Percentiles rank a stretch among this genome's conserved stretches.
Evolutionary conservation across 805 yeast genomes (phyloP).

Genomic region (Wickerhamiella qilinensis): DNA sequence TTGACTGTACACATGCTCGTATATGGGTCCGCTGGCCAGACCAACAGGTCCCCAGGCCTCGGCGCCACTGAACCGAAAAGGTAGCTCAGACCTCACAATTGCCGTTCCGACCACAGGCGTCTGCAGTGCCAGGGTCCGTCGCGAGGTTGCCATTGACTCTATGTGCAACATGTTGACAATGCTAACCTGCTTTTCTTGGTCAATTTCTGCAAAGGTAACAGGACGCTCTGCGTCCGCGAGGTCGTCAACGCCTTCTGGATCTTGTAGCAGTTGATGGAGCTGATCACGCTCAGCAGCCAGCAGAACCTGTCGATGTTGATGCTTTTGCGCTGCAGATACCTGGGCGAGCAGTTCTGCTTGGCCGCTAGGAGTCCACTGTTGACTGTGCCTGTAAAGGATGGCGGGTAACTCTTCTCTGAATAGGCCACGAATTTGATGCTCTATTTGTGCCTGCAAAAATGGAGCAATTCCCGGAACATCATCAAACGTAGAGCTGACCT

Average conservation of each 20-base stretch:
- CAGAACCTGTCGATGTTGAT: conserved; percentile 2
- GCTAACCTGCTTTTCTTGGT: conserved; percentile 44
- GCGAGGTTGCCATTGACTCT: conserved; percentile 49
- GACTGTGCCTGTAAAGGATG: conserved; percentile 57
- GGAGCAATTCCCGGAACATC: conserved; percentile 70
- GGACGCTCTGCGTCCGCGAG: conserved; percentile 13
- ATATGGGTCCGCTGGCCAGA: conserved; percentile 12
- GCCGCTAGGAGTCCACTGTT: conserved; percentile 39
- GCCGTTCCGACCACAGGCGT: conserved; percentile 43
- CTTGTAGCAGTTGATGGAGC: conserved; percentile 13
- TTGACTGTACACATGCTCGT: conserved; percentile 13
- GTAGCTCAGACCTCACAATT: conserved; percentile 38
- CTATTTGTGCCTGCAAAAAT: conserved; percentile 69
- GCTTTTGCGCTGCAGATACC: conserved; percentile 3
- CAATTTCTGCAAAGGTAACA: conserved; percentile 33
- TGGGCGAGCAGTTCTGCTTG: conserved; percentile 6
- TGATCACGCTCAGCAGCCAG: conserved; percentile 8
- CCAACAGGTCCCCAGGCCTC: conserved; percentile 17
- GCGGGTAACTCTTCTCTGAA: conserved; percentile 77
- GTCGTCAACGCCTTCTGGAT: not conserved
- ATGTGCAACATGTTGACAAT: conserved; percentile 54
- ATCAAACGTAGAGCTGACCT: conserved; percentile 77
- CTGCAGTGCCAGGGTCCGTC: conserved; percentile 65
- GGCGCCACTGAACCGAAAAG: conserved; percentile 12
- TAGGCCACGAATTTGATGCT: conserved; percentile 58